Evolutionary conservation across 805 yeast genomes (phyloP), one percentile per base, ranked within the genome.

Genomic region (Wickerhamomyces xylosicus): DNA sequence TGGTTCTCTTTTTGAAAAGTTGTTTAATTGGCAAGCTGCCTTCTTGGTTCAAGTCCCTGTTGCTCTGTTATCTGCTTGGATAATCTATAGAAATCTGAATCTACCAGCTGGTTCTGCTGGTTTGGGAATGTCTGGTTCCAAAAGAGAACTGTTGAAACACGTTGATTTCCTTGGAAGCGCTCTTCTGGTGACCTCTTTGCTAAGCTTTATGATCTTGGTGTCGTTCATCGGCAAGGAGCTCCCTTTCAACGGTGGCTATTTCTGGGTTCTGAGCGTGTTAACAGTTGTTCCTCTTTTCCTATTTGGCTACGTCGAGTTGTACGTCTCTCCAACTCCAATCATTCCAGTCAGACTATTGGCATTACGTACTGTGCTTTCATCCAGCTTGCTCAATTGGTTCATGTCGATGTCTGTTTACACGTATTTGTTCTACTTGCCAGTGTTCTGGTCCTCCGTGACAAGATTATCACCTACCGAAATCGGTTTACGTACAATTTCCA

Each of bases 111-210:
- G 77, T 1, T 69, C 79, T 2, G 69, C 75, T 5, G 83, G 82
- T 1, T 54, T 63, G 34, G 81, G 83, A 4, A 4, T 69, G 6
- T 49, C 58, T 13, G 74, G 73, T 9, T 57, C 69, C 14, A 52
- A 51, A 38, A 56, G 58, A 40, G 62, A 62, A 19, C 71, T 76
- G 46, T 55, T 80, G 47, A 66, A 66, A 43, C 63, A 79, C 31
- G 71, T 85, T 29, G 92, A 83, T 49, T 73, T 78, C 52, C 51
- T 64, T n/a, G 94, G 94, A 2, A 68, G 85, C 3, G 49, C 66
- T 34, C 58, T 74, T 18, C 66, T 85, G 37, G 86, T 83, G 0
- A 41, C 69, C 0, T 62, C 81, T 0, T 64, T 85, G 43, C 59
- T 79, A 46, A 47, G 67, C n/a, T 62, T 82, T 33, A 69, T 85